phyloP scores from a whole-genome alignment of 2,329 filamentous ascomycete species.

The Ascochyta viciae-villosae region DNA sequence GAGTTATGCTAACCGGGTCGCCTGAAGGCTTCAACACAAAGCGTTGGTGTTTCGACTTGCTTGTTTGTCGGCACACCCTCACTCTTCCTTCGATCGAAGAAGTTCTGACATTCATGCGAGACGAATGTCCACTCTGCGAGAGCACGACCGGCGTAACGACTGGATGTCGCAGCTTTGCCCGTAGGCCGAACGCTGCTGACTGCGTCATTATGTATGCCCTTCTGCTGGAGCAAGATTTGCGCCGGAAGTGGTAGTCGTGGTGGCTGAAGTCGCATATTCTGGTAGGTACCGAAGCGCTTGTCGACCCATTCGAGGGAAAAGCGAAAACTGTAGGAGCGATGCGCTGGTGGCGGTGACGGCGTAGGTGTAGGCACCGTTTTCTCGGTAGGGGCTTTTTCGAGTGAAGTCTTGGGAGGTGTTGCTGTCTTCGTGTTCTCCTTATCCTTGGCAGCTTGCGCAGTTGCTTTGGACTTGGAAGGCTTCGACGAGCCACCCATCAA shows the following conservation, averaged over 20 bases:
- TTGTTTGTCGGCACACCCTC: conserved; percentile 73
- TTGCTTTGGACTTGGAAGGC: conserved; percentile 51
- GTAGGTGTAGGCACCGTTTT: conserved; percentile 34
- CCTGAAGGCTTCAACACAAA: conserved; percentile 70
- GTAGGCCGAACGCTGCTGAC: conserved; percentile 43
- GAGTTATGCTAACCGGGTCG: conserved; percentile 46
- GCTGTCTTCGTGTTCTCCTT: conserved; percentile 31
- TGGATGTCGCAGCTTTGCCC: conserved; percentile 49
- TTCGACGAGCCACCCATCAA: conserved; percentile 61
- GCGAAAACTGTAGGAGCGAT: conserved; percentile 71
- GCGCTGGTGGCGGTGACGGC: conserved; percentile 60
- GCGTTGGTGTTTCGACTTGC: conserved; percentile 72
- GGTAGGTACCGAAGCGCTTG: conserved; percentile 61
- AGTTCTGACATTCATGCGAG: conserved; percentile 80
- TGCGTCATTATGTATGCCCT: conserved; percentile 38
- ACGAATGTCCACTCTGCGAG: conserved; percentile 81
- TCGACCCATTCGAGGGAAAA: conserved; percentile 75
- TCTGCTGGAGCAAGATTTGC: conserved; percentile 66
- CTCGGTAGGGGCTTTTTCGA: conserved; percentile 3
- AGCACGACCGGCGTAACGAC: conserved; percentile 72
- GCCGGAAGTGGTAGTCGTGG: conserved; percentile 75
- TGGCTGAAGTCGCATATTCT: conserved; percentile 68
- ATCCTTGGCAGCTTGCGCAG: conserved; percentile 30
- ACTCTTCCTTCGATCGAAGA: conserved; percentile 75
- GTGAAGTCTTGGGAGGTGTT: conserved; percentile 8